Base-by-base conservation (phyloP, 257 asterid species). In the Verbena officinalis region DNA sequence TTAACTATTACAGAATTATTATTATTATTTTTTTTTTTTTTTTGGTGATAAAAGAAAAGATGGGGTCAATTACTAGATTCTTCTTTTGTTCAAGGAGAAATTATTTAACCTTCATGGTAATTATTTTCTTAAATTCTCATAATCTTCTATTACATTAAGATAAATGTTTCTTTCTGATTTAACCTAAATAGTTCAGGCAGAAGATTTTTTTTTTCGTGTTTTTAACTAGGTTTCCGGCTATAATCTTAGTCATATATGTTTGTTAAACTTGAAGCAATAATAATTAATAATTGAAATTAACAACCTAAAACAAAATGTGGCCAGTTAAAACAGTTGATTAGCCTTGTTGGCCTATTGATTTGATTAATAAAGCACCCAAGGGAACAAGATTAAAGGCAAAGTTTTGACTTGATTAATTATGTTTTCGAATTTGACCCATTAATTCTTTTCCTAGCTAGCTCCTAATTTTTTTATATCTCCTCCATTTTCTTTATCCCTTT, bases 341-440 rank as follows among this genome's bases (percentile, higher is more conserved):
- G 22, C 55, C 22, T n/a, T 6, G 55, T 5, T 61, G 40, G 64
- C 27, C 60, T n/a, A 4, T 24, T 70, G 65, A 55, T 15, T 51
- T 55, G 58, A 62, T 63, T 55, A 46, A 9, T 55, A 39, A 67
- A 54, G 74, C 48, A 62, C 68, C 75, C 67, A 68, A 55, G 62
- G 74, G 20, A 55, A 54, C 64, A 61, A 33, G 24, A 48, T 61
- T 40, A 68, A 73, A 68, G 67, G 67, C 34, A 3, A 68, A 58
- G 9, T 45, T 31, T 40, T 55, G 57, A 20, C 67, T 46, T 68
- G 48, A 55, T 69, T 55, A 55, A 48, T 62, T 6, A 31, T 15
- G 31, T 63, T 43, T 30, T 44, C 4, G 15, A 19, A 8, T 0
- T 43, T 24, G 31, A 14, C 27, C 43, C 23, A 30, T 64, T 56